phyloP scores from a whole-genome alignment of 306 rosid species.

The Neltuma alba region DNA sequence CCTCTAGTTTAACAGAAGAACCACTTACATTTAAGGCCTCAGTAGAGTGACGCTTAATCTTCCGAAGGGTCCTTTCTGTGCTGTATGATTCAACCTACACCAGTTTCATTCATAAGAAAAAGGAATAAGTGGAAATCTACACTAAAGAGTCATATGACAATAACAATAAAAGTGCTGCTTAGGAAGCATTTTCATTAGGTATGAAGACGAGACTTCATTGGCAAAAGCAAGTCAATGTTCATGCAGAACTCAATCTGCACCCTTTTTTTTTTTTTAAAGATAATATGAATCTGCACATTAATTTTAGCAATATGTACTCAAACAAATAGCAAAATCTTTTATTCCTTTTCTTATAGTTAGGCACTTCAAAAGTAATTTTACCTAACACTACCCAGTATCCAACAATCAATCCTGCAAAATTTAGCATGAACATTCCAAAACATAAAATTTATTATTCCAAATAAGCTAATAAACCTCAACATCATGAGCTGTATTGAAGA shows the following conservation, averaged over 20 bases:
- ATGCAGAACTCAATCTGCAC: too few relatives aligned
- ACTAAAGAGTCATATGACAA: background rate
- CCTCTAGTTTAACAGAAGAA: background rate
- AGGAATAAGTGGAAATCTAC: background rate
- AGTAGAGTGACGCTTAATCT: background rate
- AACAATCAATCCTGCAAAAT: background rate
- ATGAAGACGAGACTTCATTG: background rate
- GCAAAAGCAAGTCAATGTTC: background rate
- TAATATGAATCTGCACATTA: background rate
- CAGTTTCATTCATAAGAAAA: constrained; percentile 5
- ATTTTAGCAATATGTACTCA: background rate
- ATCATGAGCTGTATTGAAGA: background rate
- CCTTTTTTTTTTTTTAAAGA: too few relatives aligned
- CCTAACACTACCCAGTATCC: background rate
- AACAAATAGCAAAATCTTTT: background rate
- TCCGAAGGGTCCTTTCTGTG: too few relatives aligned
- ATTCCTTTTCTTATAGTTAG: too few relatives aligned
- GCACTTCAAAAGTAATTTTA: background rate
- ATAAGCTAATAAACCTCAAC: background rate
- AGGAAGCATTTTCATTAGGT: background rate
- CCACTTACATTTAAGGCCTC: background rate
- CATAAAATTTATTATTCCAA: background rate
- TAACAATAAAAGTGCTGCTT: background rate
- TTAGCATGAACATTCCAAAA: background rate
- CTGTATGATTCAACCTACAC: constrained; percentile 58